Base-by-base conservation (phyloP, 2,329 filamentous ascomycete species). In the Herpotrichia juniperi region DNA sequence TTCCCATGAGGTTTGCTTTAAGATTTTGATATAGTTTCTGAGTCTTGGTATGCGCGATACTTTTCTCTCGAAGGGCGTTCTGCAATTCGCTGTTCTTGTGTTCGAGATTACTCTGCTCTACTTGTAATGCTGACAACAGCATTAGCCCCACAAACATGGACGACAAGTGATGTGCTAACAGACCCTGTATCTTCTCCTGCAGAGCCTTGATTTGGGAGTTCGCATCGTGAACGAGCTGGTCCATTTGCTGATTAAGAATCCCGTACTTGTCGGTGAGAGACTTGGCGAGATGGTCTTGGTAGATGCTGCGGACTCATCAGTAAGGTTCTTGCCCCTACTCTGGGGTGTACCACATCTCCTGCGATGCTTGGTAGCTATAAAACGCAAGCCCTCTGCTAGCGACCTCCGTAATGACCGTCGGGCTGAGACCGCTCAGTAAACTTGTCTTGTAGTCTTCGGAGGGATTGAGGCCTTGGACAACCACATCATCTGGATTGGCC, bases 371-470 rank as follows among this genome's bases (percentile, higher is more conserved):
- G 64, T 96, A 96, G 25, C 85, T 87, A 88, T 91, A 96, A 68
- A 96, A 96, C 26, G 83, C 85, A 58, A 96, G 74, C 1, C 88
- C 91, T 59, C 90, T 83, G 4, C 88, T 86, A 19, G 91, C 89
- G 72, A 91, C 96, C 63, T 96, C 93, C 82, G 96, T 91, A 57
- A 97, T 89, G 25, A 87, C 81, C 28, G 82, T 87, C 1, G 93
- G 93, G 54, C 86, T 90, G 1, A 97, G 76, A 0, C 93, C 93
- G 65, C 90, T 91, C 10, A 97, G 79, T 0, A 96, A 84, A 54
- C 87, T 93, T 0, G 90, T 91, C 73, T 96, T 96, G 79, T 94
- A 96, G 59, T 96, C 91, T 64, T 97, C 93, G 0, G 86, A 87
- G 0, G 91, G 91, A 54, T 87, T 89, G 34, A 97, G 79, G 25